phyloP scores from a whole-genome alignment of 148 eudicot genomes.

The Bassia scoparia region DNA sequence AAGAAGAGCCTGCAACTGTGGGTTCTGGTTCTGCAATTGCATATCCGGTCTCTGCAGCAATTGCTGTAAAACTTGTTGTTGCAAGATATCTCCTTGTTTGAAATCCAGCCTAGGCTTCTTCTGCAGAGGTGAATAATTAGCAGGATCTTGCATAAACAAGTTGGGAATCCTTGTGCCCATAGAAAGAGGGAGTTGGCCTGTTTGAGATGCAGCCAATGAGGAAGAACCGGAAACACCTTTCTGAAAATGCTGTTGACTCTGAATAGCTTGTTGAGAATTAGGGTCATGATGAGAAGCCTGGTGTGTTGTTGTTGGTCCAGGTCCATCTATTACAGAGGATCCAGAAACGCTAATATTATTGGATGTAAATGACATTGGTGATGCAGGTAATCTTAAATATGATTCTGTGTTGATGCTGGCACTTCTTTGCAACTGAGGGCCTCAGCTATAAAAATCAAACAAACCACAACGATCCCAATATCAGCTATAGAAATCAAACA shows the following conservation, averaged over 20 bases:
- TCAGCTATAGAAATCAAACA: too few species aligned
- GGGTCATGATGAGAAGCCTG: constrained; percentile 64
- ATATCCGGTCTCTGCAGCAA: constrained; percentile 71
- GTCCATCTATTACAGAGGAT: constrained; percentile 74
- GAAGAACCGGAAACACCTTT: constrained; percentile 63
- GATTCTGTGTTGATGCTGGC: constrained; percentile 83
- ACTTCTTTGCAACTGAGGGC: constrained; percentile 83
- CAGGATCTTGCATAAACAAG: constrained; percentile 62
- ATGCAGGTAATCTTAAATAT: constrained; percentile 58
- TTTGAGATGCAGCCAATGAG: constrained; percentile 39
- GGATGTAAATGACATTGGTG: constrained; percentile 87
- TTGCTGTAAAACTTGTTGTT: constrained; percentile 71
- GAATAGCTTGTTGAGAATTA: constrained; percentile 47
- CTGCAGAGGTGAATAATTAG: constrained; percentile 51
- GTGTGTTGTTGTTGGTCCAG: constrained; percentile 53
- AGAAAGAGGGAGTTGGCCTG: constrained; percentile 50
- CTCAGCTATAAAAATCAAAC: too few species aligned
- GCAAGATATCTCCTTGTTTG: constrained; percentile 75
- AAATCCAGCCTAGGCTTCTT: constrained; percentile 82
- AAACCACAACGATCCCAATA: too few species aligned
- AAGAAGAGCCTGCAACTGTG: constrained; percentile 73
- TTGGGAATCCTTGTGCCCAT: constrained; percentile 44
- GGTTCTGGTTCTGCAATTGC: constrained; percentile 60
- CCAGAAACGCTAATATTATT: constrained; percentile 83
- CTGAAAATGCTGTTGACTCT: constrained; percentile 42